These are phyloP conservation scores for Exophiala spinifera DNA, from an alignment of 2,329 filamentous ascomycete species.

Conservation along the genomic window DNA sequence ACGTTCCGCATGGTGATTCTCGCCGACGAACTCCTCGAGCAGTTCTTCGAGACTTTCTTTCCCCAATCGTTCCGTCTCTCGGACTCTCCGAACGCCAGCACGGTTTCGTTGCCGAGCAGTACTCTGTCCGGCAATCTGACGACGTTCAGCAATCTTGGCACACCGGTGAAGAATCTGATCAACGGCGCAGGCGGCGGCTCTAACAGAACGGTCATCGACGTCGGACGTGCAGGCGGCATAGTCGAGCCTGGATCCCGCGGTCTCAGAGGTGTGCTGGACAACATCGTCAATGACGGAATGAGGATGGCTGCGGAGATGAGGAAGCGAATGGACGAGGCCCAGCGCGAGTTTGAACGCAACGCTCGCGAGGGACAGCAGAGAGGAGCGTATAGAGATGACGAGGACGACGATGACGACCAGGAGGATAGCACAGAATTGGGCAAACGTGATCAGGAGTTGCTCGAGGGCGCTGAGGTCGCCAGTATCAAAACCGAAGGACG, in stretches of 20 bases:
- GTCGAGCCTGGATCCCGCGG: conserved; percentile 68
- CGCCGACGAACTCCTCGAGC: conserved; percentile 89
- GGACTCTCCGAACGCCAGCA: conserved; percentile 52
- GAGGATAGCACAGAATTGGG: conserved; percentile 38
- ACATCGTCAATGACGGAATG: conserved; percentile 97
- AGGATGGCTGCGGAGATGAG: conserved; percentile 89
- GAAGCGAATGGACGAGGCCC: conserved; percentile 91
- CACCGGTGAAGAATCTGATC: conserved; percentile 42
- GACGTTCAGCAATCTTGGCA: conserved; percentile 73
- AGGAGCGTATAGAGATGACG: conserved; percentile 43
- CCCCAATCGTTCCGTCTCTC: conserved; percentile 87
- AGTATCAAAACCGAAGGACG: conserved; percentile 35
- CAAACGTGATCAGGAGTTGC: conserved; percentile 60
- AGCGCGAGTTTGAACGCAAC: conserved; percentile 84
- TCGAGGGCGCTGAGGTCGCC: conserved; percentile 71
- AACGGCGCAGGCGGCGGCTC: conserved; percentile 36
- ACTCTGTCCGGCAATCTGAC: conserved; percentile 69
- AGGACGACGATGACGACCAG: conserved; percentile 50
- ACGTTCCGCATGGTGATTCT: conserved; percentile 99
- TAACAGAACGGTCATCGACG: conserved; percentile 32
- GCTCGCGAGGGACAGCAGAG: conserved; percentile 56
- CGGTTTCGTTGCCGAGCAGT: conserved; percentile 36
- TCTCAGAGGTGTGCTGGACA: conserved; percentile 87
- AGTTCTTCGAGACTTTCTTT: conserved; percentile 96
- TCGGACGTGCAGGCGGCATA: conserved; percentile 54